A percentile compares a stretch with the other conserved stretches of the same genome.
These are phyloP conservation scores for Amphichorda felina DNA, from an alignment of 2,329 filamentous ascomycete genomes.

Conservation along the genomic window DNA sequence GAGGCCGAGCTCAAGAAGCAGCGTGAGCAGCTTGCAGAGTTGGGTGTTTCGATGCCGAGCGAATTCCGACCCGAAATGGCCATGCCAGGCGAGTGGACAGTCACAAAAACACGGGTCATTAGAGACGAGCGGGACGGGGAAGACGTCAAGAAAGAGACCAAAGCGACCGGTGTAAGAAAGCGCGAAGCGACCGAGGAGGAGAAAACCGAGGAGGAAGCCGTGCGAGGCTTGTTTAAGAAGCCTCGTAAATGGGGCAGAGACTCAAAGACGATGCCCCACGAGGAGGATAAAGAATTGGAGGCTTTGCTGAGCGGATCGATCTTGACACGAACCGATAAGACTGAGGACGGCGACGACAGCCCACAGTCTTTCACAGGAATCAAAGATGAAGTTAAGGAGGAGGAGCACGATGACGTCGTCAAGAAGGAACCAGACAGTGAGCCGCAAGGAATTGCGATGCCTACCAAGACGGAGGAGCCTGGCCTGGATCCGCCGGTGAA, in stretches of 20 bases:
- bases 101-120: constrained; percentile 51
- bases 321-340: constrained; percentile 14
- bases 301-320: constrained; percentile 35
- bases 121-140: constrained; percentile 29
- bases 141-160: constrained; percentile 28
- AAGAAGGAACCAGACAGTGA: constrained; percentile 17
- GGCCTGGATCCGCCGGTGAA: constrained; percentile 11
- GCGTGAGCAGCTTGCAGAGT: constrained; percentile 72
- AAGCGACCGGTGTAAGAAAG: constrained; percentile 49
- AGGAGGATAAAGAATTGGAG: constrained; percentile 48
- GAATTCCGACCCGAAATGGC: constrained; percentile 71
- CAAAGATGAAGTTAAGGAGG: constrained; percentile 13
- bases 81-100: constrained; percentile 80
- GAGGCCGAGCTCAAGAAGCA: constrained; percentile 68
- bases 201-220: constrained; percentile 46
- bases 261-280: constrained; percentile 33
- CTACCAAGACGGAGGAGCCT: constrained; percentile 28
- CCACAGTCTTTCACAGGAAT: neutral
- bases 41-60: constrained; percentile 78
- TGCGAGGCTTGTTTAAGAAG: constrained; percentile 49
- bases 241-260: constrained; percentile 41
- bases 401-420: constrained; percentile 8
- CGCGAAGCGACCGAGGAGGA: constrained; percentile 47
- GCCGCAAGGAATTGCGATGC: constrained; percentile 5
- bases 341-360: neutral